Base-by-base conservation (phyloP, 169 alveolate genomes). In the Plasmodium malariae region DNA sequence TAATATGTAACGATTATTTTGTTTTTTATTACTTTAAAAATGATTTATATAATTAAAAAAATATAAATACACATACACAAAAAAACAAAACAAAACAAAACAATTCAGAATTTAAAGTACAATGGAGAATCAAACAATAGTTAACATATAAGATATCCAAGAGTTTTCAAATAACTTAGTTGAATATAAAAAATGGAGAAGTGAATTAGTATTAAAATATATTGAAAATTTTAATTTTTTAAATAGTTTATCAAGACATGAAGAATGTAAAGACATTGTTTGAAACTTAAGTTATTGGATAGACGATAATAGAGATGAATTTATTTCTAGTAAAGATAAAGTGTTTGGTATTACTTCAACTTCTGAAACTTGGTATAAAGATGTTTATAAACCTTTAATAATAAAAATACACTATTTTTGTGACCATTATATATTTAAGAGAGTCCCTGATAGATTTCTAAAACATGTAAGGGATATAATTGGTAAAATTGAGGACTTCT, bases 201-300 rank as follows among this genome's bases (percentile, higher is more conserved):
- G 26, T 14, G 11, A 9, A 19, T 2, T 62, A 30, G 30, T 62
- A 30, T 28, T 21, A 32, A 48, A 62, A 21, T 62, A 26, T 30
- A 28, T 62, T 24, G 30, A 40, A 3, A 62, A 62, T n/a, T 62
- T 62, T 36, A 62, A 62, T 30, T 11, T 26, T 30, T 30, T 62
- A 30, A 62, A 30, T 62, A 28, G 51, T 30, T 21, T 40, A 9
- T 40, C 48, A 30, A 62, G 48, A 26, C 17, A 62, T 1, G 49
- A 32, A 62, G 30, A 14, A 62, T 62, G 72, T 19, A 28, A 62
- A 24, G 72, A 40, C 40, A 28, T 62, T 6, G 21, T 26, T 36
- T 26, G 72, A 19, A 62, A 30, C 72, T 62, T 62, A 62, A 62
- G 30, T 48, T 30, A 62, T 19, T 62, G 72, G 72, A 26, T 62